These are phyloP conservation scores for Hirsutella minnesotensis DNA, from an alignment of 2,329 filamentous ascomycete genomes.

Conservation along the genomic window DNA sequence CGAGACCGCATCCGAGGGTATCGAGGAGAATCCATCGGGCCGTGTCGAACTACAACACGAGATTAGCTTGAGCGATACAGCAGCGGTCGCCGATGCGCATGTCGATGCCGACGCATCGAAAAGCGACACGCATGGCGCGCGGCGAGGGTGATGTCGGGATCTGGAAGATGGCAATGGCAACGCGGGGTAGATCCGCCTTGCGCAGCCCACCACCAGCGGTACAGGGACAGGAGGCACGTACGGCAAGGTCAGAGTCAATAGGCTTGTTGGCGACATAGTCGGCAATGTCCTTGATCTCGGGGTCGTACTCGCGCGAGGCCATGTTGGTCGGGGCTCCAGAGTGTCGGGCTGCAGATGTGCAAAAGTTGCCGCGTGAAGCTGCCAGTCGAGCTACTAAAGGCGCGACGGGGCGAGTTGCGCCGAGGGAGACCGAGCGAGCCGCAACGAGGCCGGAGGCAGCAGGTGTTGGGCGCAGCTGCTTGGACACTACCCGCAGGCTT, in stretches of 20 bases:
- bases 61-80: not conserved
- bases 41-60: constrained; percentile 63
- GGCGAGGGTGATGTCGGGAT: not conserved
- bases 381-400: constrained; percentile 38
- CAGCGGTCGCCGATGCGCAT: too few relatives aligned
- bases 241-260: constrained; percentile 83
- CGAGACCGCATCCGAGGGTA: constrained; percentile 90
- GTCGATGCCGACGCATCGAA: too few relatives aligned
- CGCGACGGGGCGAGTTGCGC: constrained; percentile 17
- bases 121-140: not conserved
- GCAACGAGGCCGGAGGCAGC: constrained; percentile 16
- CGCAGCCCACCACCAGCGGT: not conserved
- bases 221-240: constrained; percentile 35
- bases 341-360: constrained; percentile 32
- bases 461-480: constrained; percentile 31
- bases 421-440: constrained; percentile 4
- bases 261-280: constrained; percentile 87
- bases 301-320: constrained; percentile 61
- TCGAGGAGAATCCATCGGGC: constrained; percentile 95
- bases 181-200: not conserved
- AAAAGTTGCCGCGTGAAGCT: constrained; percentile 21
- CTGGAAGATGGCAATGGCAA: not conserved
- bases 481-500: constrained; percentile 41
- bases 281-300: constrained; percentile 91
- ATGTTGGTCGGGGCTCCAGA: constrained; percentile 33